These are phyloP conservation scores for Amanita molliuscula DNA, from an alignment of 768 basidiomycete genomes.

Conservation along the genomic window DNA sequence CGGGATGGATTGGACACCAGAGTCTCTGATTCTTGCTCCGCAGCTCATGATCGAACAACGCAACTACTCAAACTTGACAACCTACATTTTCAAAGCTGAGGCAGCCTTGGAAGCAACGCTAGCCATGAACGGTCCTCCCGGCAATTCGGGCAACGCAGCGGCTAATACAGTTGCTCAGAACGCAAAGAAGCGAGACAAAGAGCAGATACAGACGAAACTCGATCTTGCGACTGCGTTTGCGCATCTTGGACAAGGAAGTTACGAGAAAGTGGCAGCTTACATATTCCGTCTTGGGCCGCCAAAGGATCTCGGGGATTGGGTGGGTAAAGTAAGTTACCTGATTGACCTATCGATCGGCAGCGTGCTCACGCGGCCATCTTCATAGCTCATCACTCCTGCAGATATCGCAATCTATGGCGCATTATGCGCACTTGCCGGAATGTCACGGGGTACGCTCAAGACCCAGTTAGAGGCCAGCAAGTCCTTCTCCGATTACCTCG, in stretches of 20 bases:
- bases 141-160: constrained; percentile 10
- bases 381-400: constrained; percentile 61
- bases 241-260: constrained; percentile 58
- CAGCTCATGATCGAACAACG: constrained; percentile 80
- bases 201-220: constrained; percentile 66
- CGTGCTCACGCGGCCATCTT: background rate
- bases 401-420: constrained; percentile 87
- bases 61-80: constrained; percentile 78
- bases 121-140: constrained; percentile 16
- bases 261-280: constrained; percentile 69
- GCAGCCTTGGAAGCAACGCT: constrained; percentile 66
- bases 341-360: background rate
- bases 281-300: constrained; percentile 61
- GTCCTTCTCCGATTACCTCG: constrained; percentile 65
- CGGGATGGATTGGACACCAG: background rate
- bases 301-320: constrained; percentile 69
- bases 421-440: constrained; percentile 72
- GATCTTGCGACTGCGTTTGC: constrained; percentile 75
- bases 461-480: constrained; percentile 57
- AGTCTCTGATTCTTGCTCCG: background rate
- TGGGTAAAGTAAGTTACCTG: constrained; percentile 44
- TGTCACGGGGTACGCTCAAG: constrained; percentile 63
- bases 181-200: constrained; percentile 44
- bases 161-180: constrained; percentile 13
- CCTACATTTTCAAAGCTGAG: constrained; percentile 96